These are phyloP conservation scores for Scopulariopsis brevicaulis DNA, from an alignment of 2,329 filamentous ascomycete genomes.

Conservation along the genomic window DNA sequence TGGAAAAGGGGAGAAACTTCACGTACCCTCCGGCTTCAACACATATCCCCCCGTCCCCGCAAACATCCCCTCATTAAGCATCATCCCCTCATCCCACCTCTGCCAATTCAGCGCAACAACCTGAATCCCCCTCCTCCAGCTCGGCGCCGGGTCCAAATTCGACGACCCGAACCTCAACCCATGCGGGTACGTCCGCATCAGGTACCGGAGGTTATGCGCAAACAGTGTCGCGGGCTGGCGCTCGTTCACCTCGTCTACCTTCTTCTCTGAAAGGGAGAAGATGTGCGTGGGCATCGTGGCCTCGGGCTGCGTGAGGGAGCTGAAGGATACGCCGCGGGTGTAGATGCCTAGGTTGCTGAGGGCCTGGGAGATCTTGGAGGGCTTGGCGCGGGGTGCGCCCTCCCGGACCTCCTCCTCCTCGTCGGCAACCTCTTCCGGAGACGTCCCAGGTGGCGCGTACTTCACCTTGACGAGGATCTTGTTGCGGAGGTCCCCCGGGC, in stretches of 20 bases:
- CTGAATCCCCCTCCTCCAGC: constrained; percentile 84
- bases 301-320: constrained; percentile 62
- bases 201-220: constrained; percentile 66
- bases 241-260: constrained; percentile 49
- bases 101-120: constrained; percentile 94
- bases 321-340: constrained; percentile 74
- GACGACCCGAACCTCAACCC: constrained; percentile 73
- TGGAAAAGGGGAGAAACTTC: background rate
- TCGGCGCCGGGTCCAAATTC: constrained; percentile 73
- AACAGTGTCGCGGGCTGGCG: constrained; percentile 48
- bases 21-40: constrained; percentile 61
- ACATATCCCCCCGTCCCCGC: constrained; percentile 73
- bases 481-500: constrained; percentile 56
- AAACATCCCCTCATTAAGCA: constrained; percentile 94
- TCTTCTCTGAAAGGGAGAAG: constrained; percentile 54
- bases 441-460: constrained; percentile 36
- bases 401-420: constrained; percentile 20
- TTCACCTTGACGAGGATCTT: constrained; percentile 85
- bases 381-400: constrained; percentile 25
- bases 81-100: constrained; percentile 81
- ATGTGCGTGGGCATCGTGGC: constrained; percentile 55
- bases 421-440: constrained; percentile 18
- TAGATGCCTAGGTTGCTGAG: constrained; percentile 73
- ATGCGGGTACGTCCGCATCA: constrained; percentile 85
- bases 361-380: constrained; percentile 56